These are phyloP conservation scores for Debaryomyces tyrocola DNA, from an alignment of 805 yeast species.

Conservation along the genomic window DNA sequence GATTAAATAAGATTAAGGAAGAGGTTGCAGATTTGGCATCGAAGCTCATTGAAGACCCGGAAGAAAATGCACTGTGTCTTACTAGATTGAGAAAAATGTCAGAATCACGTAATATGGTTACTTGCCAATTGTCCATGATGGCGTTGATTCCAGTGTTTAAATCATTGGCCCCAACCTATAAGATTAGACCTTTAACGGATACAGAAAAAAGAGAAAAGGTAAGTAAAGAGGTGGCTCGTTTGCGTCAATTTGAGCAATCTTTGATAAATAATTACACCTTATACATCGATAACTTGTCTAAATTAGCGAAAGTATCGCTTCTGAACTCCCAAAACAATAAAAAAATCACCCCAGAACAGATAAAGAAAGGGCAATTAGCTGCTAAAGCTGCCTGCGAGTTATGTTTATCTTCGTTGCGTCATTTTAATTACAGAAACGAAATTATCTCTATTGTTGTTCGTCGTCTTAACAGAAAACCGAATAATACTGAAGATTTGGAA, in stretches of 20 bases:
- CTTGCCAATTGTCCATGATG: conserved; percentile 68
- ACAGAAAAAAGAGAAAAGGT: conserved; percentile 80
- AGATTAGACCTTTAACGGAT: conserved; percentile 80
- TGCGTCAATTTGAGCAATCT: conserved; percentile 79
- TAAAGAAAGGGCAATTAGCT: conserved; percentile 56
- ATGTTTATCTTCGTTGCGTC: conserved; percentile 57
- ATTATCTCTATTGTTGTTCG: conserved; percentile 66
- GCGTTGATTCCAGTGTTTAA: conserved; percentile 85
- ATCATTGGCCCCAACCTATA: conserved; percentile 83
- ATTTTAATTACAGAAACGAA: conserved; percentile 82
- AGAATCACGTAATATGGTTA: conserved; percentile 61
- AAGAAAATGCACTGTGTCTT: conserved; percentile 68
- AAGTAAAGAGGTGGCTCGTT: conserved; percentile 73
- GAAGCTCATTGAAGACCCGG: conserved; percentile 81
- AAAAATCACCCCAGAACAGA: conserved; percentile 30
- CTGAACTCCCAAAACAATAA: conserved; percentile 37
- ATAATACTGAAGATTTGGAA: conserved; percentile 42
- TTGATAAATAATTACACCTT: conserved; percentile 67
- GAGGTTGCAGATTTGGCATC: conserved; percentile 82
- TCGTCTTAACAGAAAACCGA: conserved; percentile 63
- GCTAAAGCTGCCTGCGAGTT: conserved; percentile 80
- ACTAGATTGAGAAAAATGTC: conserved; percentile 72
- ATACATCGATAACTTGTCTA: conserved; percentile 58
- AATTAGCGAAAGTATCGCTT: conserved; percentile 38
- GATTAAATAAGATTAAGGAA: conserved; percentile 66